A percentile compares a stretch with the other conserved stretches of the same genome.
Conservation (phyloP, 345 rosid species). For the Aquilaria yunnanensis region DNA sequence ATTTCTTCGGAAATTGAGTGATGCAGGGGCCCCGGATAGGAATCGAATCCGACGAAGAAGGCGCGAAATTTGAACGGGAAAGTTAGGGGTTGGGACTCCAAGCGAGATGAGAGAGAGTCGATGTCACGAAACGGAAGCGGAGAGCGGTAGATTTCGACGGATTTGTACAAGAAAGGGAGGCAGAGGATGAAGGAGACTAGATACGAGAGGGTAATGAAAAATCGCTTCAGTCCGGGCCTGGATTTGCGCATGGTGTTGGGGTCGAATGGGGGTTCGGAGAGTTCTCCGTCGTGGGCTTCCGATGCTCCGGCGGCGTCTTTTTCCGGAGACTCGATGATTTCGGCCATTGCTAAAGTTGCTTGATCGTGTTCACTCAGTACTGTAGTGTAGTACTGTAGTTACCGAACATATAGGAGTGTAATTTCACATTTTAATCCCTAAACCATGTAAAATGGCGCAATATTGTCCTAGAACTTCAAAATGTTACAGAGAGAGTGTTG, state of each 20-base stretch:
- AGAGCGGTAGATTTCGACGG: slow-evolving; percentile 89
- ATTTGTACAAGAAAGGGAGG: slow-evolving; percentile 75
- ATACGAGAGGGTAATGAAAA: slow-evolving; percentile 56
- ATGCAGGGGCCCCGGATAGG: slow-evolving; percentile 28
- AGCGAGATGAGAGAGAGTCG: slow-evolving; percentile 42
- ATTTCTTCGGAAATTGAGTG: slow-evolving; percentile 39
- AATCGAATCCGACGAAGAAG: slow-evolving; percentile 40
- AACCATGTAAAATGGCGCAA: no score
- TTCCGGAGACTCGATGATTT: slow-evolving; percentile 28
- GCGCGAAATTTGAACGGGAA: slow-evolving; percentile 73
- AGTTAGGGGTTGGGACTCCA: slow-evolving; percentile 34
- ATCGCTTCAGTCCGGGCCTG: slow-evolving; percentile 78
- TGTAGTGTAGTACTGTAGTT: no score
- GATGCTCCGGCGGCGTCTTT: slow-evolving; percentile 13
- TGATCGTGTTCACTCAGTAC: no score
- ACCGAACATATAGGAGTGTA: no score
- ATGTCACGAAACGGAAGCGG: slow-evolving; percentile 79
- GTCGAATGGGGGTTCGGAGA: slow-evolving; percentile 23
- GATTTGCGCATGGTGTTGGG: slow-evolving; percentile 52
- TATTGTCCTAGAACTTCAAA: no score
- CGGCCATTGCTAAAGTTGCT: slow-evolving; percentile 29
- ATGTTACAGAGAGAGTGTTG: no score
- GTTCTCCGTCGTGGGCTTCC: slow-evolving; percentile 5
- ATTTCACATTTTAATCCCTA: no score
- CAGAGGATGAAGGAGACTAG: slow-evolving; percentile 74